phyloP scores from a whole-genome alignment of 169 alveolate species.

The Cryptosporidium parvum region DNA sequence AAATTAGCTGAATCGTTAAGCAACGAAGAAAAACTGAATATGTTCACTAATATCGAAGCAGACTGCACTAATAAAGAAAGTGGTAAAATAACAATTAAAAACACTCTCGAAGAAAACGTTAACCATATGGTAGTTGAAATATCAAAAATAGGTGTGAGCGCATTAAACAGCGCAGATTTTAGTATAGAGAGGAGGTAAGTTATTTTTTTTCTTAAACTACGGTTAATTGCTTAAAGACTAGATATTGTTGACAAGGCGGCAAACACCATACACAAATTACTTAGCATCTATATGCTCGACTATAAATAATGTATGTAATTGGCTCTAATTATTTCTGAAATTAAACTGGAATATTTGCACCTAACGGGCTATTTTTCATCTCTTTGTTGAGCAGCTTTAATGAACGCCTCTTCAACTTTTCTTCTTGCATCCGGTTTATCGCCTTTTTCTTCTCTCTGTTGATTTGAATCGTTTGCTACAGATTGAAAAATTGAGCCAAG shows the following conservation, averaged over 20 bases:
- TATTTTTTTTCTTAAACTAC: not conserved
- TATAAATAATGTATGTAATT: constrained; percentile 1
- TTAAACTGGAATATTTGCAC: not conserved
- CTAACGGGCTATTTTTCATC: constrained; percentile 3
- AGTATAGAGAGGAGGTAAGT: constrained; percentile 38
- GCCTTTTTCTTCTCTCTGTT: constrained; percentile 56
- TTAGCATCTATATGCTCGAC: not conserved
- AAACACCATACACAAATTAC: constrained; percentile 34
- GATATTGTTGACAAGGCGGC: constrained; percentile 54
- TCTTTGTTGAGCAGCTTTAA: constrained; percentile 71
- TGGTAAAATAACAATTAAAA: not conserved
- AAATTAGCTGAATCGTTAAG: not conserved
- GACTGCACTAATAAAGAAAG: not conserved
- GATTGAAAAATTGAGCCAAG: constrained; percentile 86
- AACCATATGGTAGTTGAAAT: constrained; percentile 18
- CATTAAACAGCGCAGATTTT: not conserved
- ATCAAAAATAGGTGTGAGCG: constrained; percentile 18
- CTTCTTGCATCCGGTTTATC: constrained; percentile 75
- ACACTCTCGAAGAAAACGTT: not conserved
- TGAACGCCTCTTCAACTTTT: constrained; percentile 72
- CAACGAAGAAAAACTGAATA: not conserved
- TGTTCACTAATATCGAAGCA: not conserved
- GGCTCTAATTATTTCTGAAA: not conserved
- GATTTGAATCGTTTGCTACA: constrained; percentile 79
- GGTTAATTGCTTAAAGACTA: constrained; percentile 15